A percentile compares a stretch with the other conserved stretches of the same genome.
Conservation (phyloP, 345 rosid species). For the Arabidopsis suecica region DNA sequence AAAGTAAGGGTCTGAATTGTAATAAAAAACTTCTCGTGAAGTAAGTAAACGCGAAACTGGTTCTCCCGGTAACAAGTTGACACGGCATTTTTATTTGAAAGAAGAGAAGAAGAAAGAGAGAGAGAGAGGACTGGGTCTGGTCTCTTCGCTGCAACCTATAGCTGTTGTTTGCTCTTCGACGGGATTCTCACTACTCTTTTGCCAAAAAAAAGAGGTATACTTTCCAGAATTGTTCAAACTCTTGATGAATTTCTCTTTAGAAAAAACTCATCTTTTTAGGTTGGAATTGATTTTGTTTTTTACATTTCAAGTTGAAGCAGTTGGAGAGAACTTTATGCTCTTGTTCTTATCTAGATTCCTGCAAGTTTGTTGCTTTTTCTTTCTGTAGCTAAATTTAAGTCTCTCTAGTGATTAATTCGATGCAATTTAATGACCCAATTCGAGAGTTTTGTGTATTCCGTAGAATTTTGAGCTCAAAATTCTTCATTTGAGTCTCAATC, state of each 20-base stretch:
- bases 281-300: conserved; percentile 3
- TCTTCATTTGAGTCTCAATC: conserved; percentile 28
- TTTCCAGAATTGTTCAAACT: neutral
- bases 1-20: conserved; percentile 19
- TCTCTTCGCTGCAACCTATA: conserved; percentile 40
- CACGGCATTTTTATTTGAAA: conserved; percentile 29
- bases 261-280: conserved; percentile 1
- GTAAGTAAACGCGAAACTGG: conserved; percentile 34
- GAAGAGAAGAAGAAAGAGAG: conserved; percentile 14
- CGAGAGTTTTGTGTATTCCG: conserved; percentile 10
- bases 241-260: neutral
- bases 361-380: neutral
- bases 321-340: conserved; percentile 26
- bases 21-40: conserved; percentile 18
- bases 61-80: conserved; percentile 45
- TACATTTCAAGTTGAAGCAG: conserved; percentile 4
- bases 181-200: conserved; percentile 31
- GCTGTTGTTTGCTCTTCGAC: conserved; percentile 37
- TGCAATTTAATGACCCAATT: neutral
- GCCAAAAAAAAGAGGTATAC: conserved; percentile 6
- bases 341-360: conserved; percentile 30
- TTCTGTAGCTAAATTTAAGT: neutral
- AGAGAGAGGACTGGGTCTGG: conserved; percentile 37
- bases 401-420: neutral
- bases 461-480: conserved; percentile 31